Evolutionary conservation across 2,329 filamentous ascomycete species (phyloP).

Genomic region (Grosmannia serpens): DNA sequence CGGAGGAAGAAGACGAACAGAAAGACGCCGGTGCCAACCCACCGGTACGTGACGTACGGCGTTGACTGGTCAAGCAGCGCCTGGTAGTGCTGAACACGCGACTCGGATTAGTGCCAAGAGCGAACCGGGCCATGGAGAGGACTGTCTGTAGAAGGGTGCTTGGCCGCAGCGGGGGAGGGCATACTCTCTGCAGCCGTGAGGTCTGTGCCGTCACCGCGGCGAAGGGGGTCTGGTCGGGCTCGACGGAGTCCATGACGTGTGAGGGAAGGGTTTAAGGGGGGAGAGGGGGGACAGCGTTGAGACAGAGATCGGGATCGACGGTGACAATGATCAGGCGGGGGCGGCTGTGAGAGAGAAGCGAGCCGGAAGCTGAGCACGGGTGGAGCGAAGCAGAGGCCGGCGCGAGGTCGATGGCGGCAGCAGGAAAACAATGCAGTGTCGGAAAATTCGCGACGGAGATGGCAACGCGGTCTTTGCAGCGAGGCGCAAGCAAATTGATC

Average conservation of each 20-base stretch:
- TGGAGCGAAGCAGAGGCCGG: not conserved
- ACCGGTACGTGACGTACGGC: slow-evolving; percentile 80
- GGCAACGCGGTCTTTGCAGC: not conserved
- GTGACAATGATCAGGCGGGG: not conserved
- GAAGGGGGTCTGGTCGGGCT: slow-evolving; percentile 86
- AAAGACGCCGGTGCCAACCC: slow-evolving; percentile 67
- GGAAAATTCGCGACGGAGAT: not conserved
- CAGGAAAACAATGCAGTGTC: not conserved
- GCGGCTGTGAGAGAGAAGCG: not conserved
- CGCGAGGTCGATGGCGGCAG: not conserved
- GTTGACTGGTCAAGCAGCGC: slow-evolving; percentile 87
- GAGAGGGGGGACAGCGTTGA: not conserved
- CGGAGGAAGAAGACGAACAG: slow-evolving; percentile 77
- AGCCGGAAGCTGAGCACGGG: not conserved
- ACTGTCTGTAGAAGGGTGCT: not conserved
- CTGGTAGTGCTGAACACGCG: slow-evolving; percentile 66
- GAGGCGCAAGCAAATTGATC: not conserved
- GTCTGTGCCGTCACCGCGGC: slow-evolving; percentile 81
- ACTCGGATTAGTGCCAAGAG: not conserved
- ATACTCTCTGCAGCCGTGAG: slow-evolving; percentile 57
- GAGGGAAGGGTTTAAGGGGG: not conserved
- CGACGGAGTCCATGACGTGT: slow-evolving; percentile 66
- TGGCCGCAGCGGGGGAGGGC: not conserved
- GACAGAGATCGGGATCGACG: not conserved
- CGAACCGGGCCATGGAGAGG: not conserved